Evolutionary conservation across 73 alveolate genomes (phyloP).

Genomic region (Diophrys sp.): DNA sequence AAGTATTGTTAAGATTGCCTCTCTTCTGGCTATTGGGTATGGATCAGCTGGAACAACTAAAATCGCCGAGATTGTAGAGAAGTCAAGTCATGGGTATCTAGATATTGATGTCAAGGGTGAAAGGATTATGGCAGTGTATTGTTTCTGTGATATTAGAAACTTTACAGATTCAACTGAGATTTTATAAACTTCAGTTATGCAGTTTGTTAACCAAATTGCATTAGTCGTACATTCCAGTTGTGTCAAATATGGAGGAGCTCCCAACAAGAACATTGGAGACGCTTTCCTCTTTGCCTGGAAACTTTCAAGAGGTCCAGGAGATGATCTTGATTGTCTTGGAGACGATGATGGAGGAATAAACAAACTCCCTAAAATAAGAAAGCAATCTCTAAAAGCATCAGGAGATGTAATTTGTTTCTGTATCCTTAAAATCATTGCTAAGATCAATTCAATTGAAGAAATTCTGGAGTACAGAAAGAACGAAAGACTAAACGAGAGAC

Average conservation of each 20-base stretch:
- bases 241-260: constrained; percentile 92
- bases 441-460: constrained; percentile 52
- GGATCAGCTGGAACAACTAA: constrained; percentile 72
- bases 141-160: constrained; percentile 86
- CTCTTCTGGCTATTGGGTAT: constrained; percentile 57
- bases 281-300: constrained; percentile 97
- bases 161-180: constrained; percentile 87
- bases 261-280: constrained; percentile 99
- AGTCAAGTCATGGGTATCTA: constrained; percentile 22
- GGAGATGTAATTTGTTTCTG: constrained; percentile 35
- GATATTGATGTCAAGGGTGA: constrained; percentile 54
- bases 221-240: constrained; percentile 92
- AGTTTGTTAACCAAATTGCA: constrained; percentile 93
- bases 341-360: constrained; percentile 52
- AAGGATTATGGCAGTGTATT: constrained; percentile 75
- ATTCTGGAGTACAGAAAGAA: constrained; percentile 46
- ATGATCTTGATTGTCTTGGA: constrained; percentile 52
- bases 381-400: constrained; percentile 16
- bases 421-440: constrained; percentile 59
- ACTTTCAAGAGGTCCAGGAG: too few relatives aligned
- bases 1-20: constrained; percentile 64
- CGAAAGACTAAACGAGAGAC: constrained; percentile 41
- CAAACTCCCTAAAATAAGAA: constrained; percentile 16
- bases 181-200: constrained; percentile 86
- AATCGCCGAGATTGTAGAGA: constrained; percentile 44